Base-by-base conservation (phyloP, 345 rosid genomes). In the Eutrema yunnanense region DNA sequence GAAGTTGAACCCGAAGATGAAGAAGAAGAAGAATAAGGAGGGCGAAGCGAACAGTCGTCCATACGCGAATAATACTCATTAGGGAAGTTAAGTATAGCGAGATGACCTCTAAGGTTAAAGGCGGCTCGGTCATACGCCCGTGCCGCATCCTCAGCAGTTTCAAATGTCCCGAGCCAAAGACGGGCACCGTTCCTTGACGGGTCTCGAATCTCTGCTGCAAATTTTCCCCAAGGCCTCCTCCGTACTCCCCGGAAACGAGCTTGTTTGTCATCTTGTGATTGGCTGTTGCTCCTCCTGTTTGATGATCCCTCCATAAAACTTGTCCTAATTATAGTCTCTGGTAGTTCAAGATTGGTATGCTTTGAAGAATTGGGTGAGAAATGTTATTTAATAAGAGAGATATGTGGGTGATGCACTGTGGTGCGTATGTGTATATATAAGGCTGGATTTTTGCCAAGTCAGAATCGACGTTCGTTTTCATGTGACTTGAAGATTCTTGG, bases 201-300 rank as follows among this genome's bases (percentile, higher is more conserved):
- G 73, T 92, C 96, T 8, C 93, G 87, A 69, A 92, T 92, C 85
- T 92, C 96, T 1, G 92, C 92, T n/a, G 96, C 96, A 50, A 65
- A 90, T 63, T 90, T 90, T 0, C 96, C 96, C 96, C 96, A 92
- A 0, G 96, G 96, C 33, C 96, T 79, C 76, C 83, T 68, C 52
- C 96, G 67, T 3, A 86, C 92, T 0, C 95, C 92, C 58, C 88
- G 81, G 36, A 80, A 87, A 30, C 84, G 80, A 37, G 77, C 76
- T 56, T 76, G 72, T 36, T 56, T 59, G 68, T 76, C 80, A 38
- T 76, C 80, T 56, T 70, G 80, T 48, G 36, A 6, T 12, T 69
- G 74, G 44, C 61, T 79, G 68, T 68, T 44, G 75, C 44, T 43
- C 26, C 70, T 71, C 66, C 76, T 55, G 41, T 69, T 63, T 78